A percentile compares a stretch with the other conserved stretches of the same genome.
Evolutionary conservation across 768 basidiomycete species (phyloP).

Genomic region (Lentinula lateritia): DNA sequence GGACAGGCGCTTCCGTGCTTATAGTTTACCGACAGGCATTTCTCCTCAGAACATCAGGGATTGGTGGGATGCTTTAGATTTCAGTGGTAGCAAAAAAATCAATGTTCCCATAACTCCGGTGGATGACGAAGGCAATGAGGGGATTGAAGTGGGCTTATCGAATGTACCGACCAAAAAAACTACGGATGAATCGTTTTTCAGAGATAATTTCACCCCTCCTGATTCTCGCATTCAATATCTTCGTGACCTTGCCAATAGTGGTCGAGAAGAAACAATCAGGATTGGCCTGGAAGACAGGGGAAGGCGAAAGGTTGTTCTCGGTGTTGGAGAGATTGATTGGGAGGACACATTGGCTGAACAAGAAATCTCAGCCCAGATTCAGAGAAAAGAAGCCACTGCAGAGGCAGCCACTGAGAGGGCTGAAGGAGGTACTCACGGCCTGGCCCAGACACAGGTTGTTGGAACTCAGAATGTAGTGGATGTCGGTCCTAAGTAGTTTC

Average conservation of each 20-base stretch:
- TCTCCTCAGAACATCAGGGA: conserved; percentile 32
- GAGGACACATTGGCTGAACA: not conserved
- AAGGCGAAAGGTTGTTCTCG: conserved; percentile 41
- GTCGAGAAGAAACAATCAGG: conserved; percentile 34
- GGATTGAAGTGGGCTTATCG: conserved; percentile 17
- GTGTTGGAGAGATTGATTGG: conserved; percentile 9
- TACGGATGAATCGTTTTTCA: conserved; percentile 9
- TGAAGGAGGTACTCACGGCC: not conserved
- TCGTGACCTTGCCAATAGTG: conserved; percentile 42
- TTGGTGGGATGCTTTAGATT: conserved; percentile 43
- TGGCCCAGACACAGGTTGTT: not conserved
- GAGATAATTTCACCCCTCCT: conserved; percentile 30
- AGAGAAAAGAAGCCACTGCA: not conserved
- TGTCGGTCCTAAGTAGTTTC: no score
- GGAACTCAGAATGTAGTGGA: not conserved
- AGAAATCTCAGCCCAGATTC: not conserved
- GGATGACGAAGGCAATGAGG: conserved; percentile 19
- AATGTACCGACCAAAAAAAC: conserved; percentile 10
- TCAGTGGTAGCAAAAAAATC: conserved; percentile 13
- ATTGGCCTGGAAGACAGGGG: conserved; percentile 31
- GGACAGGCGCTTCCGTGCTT: conserved; percentile 40
- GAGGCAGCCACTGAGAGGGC: not conserved
- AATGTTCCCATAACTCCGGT: conserved; percentile 10
- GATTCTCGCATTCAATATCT: conserved; percentile 29
- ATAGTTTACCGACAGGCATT: conserved; percentile 46